Conservation (phyloP, 169 alveolate genomes). For the Plasmodium vivax region DNA sequence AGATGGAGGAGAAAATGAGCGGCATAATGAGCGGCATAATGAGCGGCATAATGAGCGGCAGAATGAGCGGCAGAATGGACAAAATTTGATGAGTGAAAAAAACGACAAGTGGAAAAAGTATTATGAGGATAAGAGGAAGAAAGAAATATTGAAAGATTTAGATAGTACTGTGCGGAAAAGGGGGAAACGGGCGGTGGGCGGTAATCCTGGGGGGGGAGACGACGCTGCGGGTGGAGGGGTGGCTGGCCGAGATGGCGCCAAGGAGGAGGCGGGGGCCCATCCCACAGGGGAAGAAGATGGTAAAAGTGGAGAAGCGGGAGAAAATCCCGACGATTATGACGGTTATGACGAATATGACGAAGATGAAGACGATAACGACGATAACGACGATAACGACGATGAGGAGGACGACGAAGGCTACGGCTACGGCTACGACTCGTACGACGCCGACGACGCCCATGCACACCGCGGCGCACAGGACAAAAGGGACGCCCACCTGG, state of each 20-base stretch:
- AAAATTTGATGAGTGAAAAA: neutral
- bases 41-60: too few relatives aligned
- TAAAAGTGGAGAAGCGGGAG: neutral
- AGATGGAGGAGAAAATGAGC: neutral
- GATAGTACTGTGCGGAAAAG: neutral
- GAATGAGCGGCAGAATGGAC: neutral
- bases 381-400: neutral
- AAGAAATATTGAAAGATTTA: conserved; percentile 64
- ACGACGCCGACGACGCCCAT: neutral
- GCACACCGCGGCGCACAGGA: neutral
- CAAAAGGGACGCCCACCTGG: neutral
- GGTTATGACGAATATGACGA: neutral
- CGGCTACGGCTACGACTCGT: neutral
- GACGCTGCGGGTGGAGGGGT: neutral
- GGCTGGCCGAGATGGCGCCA: neutral
- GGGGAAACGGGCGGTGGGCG: neutral
- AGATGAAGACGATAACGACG: neutral
- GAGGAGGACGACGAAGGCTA: neutral
- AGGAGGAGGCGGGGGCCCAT: neutral
- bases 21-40: too few relatives aligned
- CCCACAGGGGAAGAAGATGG: neutral
- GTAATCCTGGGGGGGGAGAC: too few relatives aligned
- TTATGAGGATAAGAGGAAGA: conserved; percentile 25
- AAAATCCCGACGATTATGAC: neutral
- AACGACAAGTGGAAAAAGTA: conserved; percentile 39